Conservation (phyloP, 163 green algal genomes). For the Scenedesmus sp. region DNA sequence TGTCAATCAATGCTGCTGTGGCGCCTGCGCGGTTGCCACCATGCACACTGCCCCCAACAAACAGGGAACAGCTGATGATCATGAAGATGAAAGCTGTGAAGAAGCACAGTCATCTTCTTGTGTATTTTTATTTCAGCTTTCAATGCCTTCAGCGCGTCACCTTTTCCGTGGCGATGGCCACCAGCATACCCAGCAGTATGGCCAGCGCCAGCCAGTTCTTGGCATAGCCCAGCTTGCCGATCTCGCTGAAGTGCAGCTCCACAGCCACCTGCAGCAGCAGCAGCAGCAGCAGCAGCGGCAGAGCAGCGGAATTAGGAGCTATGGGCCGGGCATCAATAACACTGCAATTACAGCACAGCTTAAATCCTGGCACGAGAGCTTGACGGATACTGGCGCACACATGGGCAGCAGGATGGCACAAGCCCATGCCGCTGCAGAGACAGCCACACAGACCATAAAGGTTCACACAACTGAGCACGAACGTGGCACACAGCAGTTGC, state of each 20-base stretch:
- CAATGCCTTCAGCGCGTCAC: neutral
- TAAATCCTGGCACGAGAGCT: too few species aligned
- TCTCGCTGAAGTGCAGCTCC: constrained; percentile 36
- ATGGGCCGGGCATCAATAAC: too few species aligned
- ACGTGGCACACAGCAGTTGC: too few species aligned
- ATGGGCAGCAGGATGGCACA: too few species aligned
- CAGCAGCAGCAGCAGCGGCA: neutral
- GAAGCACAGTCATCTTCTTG: too few species aligned
- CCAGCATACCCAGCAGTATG: constrained; percentile 54
- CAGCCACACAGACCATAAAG: too few species aligned
- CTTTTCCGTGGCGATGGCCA: constrained; percentile 56
- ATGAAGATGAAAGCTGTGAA: too few species aligned
- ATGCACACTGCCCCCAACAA: neutral
- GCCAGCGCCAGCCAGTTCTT: constrained; percentile 66
- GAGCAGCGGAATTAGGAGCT: too few species aligned
- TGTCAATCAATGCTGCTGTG: neutral
- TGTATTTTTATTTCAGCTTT: neutral
- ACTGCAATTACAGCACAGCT: too few species aligned
- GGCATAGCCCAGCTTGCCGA: constrained; percentile 57
- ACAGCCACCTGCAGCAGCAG: constrained; percentile 41
- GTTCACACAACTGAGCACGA: too few species aligned
- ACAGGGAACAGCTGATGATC: neutral
- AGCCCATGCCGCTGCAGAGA: too few species aligned
- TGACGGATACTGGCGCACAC: too few species aligned
- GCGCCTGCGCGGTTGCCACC: neutral